phyloP scores from a whole-genome alignment of 169 alveolate genomes.

The Plasmodium vivax region DNA sequence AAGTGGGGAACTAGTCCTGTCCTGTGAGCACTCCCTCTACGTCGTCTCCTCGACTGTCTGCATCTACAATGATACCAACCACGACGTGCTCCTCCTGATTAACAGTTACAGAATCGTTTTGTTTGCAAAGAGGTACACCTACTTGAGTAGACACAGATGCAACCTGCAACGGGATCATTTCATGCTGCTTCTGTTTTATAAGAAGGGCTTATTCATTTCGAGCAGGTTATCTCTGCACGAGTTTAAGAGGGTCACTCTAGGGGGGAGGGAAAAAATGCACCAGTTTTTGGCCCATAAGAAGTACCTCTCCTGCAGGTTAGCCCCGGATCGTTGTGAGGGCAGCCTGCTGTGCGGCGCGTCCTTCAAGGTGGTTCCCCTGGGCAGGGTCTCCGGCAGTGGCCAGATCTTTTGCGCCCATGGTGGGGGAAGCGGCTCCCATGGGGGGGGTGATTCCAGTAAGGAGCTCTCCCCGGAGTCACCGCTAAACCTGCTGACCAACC shows the following conservation, averaged over 20 bases:
- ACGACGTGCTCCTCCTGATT: conserved; percentile 24
- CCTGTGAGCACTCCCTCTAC: background rate
- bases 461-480: background rate
- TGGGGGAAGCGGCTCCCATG: background rate
- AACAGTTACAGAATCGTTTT: conserved; percentile 7
- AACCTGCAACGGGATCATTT: background rate
- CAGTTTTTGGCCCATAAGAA: background rate
- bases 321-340: background rate
- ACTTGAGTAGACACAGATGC: background rate
- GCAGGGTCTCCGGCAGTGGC: background rate
- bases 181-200: conserved; percentile 26
- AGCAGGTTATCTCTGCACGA: background rate
- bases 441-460: background rate
- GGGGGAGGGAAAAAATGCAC: background rate
- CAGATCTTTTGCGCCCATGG: background rate
- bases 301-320: background rate
- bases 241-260: background rate
- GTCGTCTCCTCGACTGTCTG: conserved; percentile 21
- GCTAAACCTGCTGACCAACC: background rate
- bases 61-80: conserved; percentile 31
- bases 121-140: conserved; percentile 23
- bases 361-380: background rate
- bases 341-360: background rate
- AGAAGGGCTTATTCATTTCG: conserved; percentile 16
- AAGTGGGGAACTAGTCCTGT: background rate